phyloP scores from a whole-genome alignment of 371 early-diverging fungal genomes.

The Smittium mucronatum region DNA sequence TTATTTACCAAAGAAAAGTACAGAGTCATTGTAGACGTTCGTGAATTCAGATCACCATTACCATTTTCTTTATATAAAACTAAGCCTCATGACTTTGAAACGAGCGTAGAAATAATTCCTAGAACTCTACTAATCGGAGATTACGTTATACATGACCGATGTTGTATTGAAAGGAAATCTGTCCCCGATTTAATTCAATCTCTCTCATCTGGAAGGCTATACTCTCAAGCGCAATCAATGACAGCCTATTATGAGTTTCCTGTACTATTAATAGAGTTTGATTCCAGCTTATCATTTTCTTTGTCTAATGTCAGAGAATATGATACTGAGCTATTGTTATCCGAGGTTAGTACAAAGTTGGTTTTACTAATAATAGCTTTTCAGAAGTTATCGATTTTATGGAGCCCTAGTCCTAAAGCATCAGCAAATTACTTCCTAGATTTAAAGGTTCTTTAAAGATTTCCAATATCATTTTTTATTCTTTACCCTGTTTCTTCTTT shows the following conservation, averaged over 20 bases:
- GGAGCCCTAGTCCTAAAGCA: conserved; percentile 77
- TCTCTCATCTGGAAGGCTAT: conserved; percentile 76
- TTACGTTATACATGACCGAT: conserved; percentile 75
- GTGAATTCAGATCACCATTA: conserved; percentile 88
- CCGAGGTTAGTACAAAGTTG: conserved; percentile 59
- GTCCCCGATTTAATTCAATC: conserved; percentile 79
- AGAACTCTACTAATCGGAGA: conserved; percentile 90
- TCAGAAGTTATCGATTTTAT: conserved; percentile 71
- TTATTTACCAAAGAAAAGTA: conserved; percentile 21
- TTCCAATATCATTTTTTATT: neutral
- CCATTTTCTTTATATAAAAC: conserved; percentile 58
- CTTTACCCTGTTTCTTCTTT: neutral
- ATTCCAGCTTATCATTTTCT: conserved; percentile 66
- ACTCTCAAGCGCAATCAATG: conserved; percentile 89
- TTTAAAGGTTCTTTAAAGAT: conserved; percentile 46
- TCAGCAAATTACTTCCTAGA: conserved; percentile 81
- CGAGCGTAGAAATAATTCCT: conserved; percentile 65
- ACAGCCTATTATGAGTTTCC: conserved; percentile 61
- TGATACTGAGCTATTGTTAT: conserved; percentile 38
- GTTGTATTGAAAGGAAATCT: conserved; percentile 91
- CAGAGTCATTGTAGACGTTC: conserved; percentile 75
- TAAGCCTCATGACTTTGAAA: neutral
- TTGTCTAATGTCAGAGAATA: conserved; percentile 45
- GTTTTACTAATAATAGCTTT: conserved; percentile 70
- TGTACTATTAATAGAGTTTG: conserved; percentile 89